Evolutionary conservation across 2,329 filamentous ascomycete genomes (phyloP).

Genomic region (Pseudogymnoascus sp.): DNA sequence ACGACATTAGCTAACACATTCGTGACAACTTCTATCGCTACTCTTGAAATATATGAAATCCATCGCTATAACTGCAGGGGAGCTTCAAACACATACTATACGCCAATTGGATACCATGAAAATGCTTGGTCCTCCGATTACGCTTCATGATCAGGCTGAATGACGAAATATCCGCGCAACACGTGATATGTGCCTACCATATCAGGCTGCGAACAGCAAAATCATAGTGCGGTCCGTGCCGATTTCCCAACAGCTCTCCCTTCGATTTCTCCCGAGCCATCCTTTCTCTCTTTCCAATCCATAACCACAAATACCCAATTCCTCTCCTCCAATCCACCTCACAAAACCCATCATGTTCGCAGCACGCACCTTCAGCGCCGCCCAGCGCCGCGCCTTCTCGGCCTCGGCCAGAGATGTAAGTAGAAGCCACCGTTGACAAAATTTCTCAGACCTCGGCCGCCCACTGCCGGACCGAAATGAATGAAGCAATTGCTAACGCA

Average conservation of each 20-base stretch:
- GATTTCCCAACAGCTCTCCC: constrained; percentile 11
- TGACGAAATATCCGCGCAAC: background rate
- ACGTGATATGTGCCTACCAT: constrained; percentile 1
- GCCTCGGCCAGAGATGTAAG: constrained; percentile 70
- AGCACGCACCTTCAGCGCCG: constrained; percentile 47
- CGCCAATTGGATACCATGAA: background rate
- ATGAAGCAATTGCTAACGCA: constrained; percentile 17
- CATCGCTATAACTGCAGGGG: background rate
- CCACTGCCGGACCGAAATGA: constrained; percentile 1
- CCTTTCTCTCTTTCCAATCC: constrained; percentile 13
- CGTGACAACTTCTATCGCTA: background rate
- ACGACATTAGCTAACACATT: background rate
- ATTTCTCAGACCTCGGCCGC: constrained; percentile 13
- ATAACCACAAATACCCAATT: constrained; percentile 17
- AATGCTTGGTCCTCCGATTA: background rate
- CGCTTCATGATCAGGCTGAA: constrained; percentile 10
- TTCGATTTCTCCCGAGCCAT: constrained; percentile 9
- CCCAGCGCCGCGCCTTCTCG: constrained; percentile 77
- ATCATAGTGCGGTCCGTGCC: constrained; percentile 10
- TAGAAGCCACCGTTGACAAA: constrained; percentile 21
- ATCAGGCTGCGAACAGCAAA: background rate
- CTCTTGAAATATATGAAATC: background rate
- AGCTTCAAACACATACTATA: background rate
- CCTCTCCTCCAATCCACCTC: constrained; percentile 16
- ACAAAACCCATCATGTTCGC: constrained; percentile 61